Percentiles rank a stretch among this genome's conserved stretches.
phyloP scores from a whole-genome alignment of 2,329 filamentous ascomycete species.

The Sporothrix inflata region DNA sequence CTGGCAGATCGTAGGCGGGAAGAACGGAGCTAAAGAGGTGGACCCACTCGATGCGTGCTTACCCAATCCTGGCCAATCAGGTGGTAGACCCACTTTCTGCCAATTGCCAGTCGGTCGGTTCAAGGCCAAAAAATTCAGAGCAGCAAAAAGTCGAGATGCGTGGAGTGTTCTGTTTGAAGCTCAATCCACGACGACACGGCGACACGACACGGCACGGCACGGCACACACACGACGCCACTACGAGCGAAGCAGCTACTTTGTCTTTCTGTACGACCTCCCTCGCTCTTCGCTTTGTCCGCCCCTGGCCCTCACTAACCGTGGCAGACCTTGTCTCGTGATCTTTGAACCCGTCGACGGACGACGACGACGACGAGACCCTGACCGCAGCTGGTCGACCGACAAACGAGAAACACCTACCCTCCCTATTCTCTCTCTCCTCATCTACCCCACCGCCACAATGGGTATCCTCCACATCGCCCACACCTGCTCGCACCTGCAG shows the following conservation, averaged over 20 bases:
- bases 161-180: background rate
- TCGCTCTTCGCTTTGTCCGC: background rate
- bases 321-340: conserved; percentile 10
- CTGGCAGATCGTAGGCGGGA: background rate
- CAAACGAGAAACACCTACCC: background rate
- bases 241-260: background rate
- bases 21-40: background rate
- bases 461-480: conserved; percentile 68
- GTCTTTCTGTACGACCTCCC: background rate
- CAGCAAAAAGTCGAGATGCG: background rate
- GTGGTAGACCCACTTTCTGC: background rate
- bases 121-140: conserved; percentile 16
- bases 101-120: background rate
- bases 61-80: conserved; percentile 8
- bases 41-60: conserved; percentile 1
- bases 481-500: conserved; percentile 88
- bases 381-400: background rate
- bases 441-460: conserved; percentile 36
- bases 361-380: background rate
- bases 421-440: background rate
- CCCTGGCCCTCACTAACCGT: background rate
- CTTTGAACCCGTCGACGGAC: background rate
- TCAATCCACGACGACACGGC: conserved; percentile 13
- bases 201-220: background rate
- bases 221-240: background rate